A percentile compares a stretch with the other conserved stretches of the same genome.
These are phyloP conservation scores for Holtermannia corniformis DNA, from an alignment of 768 basidiomycete species.

Conservation along the genomic window DNA sequence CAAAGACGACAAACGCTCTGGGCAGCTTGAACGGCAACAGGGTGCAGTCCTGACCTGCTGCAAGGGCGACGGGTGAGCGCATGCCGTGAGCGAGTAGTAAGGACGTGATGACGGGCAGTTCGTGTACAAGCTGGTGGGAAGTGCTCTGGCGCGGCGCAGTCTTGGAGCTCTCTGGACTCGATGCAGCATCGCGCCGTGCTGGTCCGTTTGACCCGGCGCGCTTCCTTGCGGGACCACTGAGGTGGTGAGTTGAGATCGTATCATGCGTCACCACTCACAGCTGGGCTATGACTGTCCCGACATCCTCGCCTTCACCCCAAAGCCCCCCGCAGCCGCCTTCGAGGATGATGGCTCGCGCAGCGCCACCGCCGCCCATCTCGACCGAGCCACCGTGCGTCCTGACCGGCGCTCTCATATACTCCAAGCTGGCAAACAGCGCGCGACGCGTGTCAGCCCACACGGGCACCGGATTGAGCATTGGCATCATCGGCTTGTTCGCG, in stretches of 20 bases:
- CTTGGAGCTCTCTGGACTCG: neutral
- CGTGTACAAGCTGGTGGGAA: constrained; percentile 1
- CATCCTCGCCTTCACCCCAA: constrained; percentile 22
- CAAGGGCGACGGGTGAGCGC: constrained; percentile 28
- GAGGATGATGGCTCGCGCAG: constrained; percentile 33
- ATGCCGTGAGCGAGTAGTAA: constrained; percentile 26
- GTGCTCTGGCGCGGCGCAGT: neutral
- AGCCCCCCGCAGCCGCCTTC: constrained; percentile 27
- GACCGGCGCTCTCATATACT: constrained; percentile 26
- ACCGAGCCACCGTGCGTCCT: constrained; percentile 27
- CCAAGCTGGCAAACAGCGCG: constrained; percentile 17
- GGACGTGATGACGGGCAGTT: constrained; percentile 24
- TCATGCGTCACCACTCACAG: constrained; percentile 21
- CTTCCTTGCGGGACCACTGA: constrained; percentile 4
- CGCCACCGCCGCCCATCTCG: constrained; percentile 24
- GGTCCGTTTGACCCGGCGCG: neutral
- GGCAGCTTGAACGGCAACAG: constrained; percentile 27
- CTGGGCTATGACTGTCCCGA: constrained; percentile 21
- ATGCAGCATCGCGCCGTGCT: neutral
- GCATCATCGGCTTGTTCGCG: constrained; percentile 8
- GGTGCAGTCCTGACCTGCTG: constrained; percentile 30
- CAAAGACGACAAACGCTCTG: constrained; percentile 28
- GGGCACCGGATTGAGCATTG: constrained; percentile 15
- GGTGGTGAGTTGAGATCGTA: neutral
- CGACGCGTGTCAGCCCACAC: constrained; percentile 30